Percentiles rank a stretch among this genome's conserved stretches.
These are phyloP conservation scores for Dictyostelium brefeldianum DNA, from an alignment of 78 protist genomes.

Conservation along the genomic window DNA sequence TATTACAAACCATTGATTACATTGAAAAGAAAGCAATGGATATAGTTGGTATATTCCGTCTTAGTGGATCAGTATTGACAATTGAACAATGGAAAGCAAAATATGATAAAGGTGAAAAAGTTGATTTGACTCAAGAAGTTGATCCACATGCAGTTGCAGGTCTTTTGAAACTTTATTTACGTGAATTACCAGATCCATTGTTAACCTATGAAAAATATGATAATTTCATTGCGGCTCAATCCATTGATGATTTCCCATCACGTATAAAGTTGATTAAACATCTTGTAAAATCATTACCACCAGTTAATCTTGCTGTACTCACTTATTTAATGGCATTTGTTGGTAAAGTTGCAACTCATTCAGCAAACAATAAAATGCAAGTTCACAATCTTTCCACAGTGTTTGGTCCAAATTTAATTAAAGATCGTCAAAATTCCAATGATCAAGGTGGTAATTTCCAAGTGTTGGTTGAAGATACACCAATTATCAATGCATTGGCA, in stretches of 20 bases:
- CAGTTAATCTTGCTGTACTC: conserved; percentile 22
- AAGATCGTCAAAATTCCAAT: neutral
- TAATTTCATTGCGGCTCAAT: conserved; percentile 67
- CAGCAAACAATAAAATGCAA: conserved; percentile 50
- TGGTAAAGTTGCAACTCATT: conserved; percentile 54
- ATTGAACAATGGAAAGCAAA: conserved; percentile 57
- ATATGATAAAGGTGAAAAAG: conserved; percentile 55
- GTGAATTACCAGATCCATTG: conserved; percentile 86
- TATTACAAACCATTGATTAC: conserved; percentile 51
- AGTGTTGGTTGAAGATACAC: conserved; percentile 60
- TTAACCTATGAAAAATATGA: conserved; percentile 84
- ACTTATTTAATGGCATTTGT: conserved; percentile 26
- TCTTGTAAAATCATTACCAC: conserved; percentile 52
- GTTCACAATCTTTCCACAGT: conserved; percentile 56
- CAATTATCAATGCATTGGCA: conserved; percentile 50
- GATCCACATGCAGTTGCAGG: conserved; percentile 82
- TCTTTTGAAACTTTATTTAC: conserved; percentile 65
- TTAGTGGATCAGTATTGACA: conserved; percentile 24
- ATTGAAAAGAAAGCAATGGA: conserved; percentile 70
- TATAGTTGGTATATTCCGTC: conserved; percentile 53
- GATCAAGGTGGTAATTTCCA: conserved; percentile 34
- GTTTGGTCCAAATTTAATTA: conserved; percentile 66
- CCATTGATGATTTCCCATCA: conserved; percentile 43
- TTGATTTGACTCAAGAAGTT: conserved; percentile 9
- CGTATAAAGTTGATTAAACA: conserved; percentile 59